Base-by-base conservation (phyloP, 1,139 yeast species). In the Yamadazyma triangularis region DNA sequence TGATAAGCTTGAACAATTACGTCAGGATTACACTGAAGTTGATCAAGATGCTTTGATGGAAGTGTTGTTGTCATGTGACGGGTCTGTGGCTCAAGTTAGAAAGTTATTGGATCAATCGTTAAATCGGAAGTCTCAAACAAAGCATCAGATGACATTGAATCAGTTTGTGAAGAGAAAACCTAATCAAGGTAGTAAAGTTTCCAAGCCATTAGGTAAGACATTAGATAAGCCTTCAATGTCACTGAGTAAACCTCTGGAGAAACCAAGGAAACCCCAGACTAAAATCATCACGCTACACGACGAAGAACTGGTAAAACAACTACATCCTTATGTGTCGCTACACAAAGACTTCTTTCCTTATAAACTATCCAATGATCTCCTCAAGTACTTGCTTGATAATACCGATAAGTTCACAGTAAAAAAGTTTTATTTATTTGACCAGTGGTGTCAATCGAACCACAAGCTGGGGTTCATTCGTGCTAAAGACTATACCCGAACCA, bases 341-440 rank as follows among this genome's bases (percentile, higher is more conserved):
- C 66, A 71, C 35, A 56, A 55, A 27, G 62, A 74, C 38, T 73
- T 79, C 27, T 54, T 83, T 4, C 80, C 83, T 0, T 35, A 49
- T 1, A 60, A 65, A 0, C 35, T 74, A 8, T 73, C 86, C 0
- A 60, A 71, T 24, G 42, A 45, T 0, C 44, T 79, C 3, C 52
- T 79, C 2, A 34, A 44, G 8, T 55, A 59, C 16, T 53, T 79
- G 10, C 38, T 72, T 36, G 48, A 57, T 1, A 72, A 70, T 24
- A 54, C 63, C 4, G 43, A 57, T 1, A 35, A 45, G 1, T 73
- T 77, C 57, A 41, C 43, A 2, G 51, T 57, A 2, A 58, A 60
- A 11, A 57, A 61, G 35, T 83, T 83, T 45, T 66, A 70, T 35
- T 57, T 83, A 11, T 82, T 80, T 43, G 87, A 79, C 2, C 70